These are phyloP conservation scores for Xylariales sp. DNA, from an alignment of 2,329 filamentous ascomycete species.

Conservation along the genomic window DNA sequence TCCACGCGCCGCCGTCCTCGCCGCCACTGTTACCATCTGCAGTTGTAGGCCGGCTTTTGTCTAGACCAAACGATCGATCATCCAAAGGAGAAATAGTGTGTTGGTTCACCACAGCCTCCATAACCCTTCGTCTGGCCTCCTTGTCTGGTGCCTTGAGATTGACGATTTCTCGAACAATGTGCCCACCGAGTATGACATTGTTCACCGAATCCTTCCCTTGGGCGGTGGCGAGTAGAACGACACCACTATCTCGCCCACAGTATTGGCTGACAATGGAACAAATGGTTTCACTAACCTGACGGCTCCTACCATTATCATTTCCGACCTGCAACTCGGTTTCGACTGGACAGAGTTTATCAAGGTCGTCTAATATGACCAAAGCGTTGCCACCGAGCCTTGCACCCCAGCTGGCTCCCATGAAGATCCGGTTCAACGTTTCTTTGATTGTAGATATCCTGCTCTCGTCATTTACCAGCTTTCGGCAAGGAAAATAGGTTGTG, in stretches of 20 bases:
- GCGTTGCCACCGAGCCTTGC: slow-evolving; percentile 79
- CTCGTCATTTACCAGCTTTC: slow-evolving; percentile 85
- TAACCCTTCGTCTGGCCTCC: slow-evolving; percentile 75
- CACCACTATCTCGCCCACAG: slow-evolving; percentile 71
- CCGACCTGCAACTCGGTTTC: slow-evolving; percentile 94
- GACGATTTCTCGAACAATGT: slow-evolving; percentile 88
- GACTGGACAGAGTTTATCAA: slow-evolving; percentile 87
- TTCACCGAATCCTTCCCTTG: slow-evolving; percentile 92
- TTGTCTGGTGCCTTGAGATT: slow-evolving; percentile 89
- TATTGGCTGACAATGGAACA: slow-evolving; percentile 80
- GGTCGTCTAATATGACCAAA: slow-evolving; percentile 83
- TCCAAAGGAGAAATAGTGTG: slow-evolving; percentile 38
- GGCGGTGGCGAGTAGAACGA: slow-evolving; percentile 85
- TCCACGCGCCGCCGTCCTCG: slow-evolving; percentile 62
- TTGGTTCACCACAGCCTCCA: slow-evolving; percentile 71
- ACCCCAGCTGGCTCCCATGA: slow-evolving; percentile 88
- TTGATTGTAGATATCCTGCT: slow-evolving; percentile 86
- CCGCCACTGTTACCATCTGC: slow-evolving; percentile 45
- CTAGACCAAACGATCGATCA: slow-evolving; percentile 26
- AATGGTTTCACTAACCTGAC: slow-evolving; percentile 86
- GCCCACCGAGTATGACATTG: slow-evolving; percentile 83
- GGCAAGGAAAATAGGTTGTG: slow-evolving; percentile 80
- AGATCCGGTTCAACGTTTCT: slow-evolving; percentile 77
- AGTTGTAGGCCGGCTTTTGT: slow-evolving; percentile 53
- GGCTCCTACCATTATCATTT: slow-evolving; percentile 87